phyloP scores from a whole-genome alignment of 2,329 filamentous ascomycete species.

The Trichothecium sympodiale region DNA sequence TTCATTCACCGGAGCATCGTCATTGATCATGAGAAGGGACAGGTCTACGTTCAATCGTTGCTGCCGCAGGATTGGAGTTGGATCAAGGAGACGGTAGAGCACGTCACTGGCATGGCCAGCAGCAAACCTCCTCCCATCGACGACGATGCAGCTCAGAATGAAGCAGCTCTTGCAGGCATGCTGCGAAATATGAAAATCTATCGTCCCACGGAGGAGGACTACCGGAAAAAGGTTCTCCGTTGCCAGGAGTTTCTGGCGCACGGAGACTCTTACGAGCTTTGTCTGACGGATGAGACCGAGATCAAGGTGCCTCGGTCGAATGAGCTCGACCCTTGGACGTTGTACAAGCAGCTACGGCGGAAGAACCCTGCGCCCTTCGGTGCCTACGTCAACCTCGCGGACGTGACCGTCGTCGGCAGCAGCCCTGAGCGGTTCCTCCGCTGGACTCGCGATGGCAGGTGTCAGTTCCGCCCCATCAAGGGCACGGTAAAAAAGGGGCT shows the following conservation, averaged over 20 bases:
- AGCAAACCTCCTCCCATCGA: not conserved
- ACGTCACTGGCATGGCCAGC: not conserved
- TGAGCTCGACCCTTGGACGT: conserved; percentile 4
- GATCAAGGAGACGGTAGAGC: conserved; percentile 1
- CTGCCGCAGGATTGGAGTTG: conserved; percentile 3
- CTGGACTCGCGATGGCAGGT: conserved; percentile 31
- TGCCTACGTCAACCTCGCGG: conserved; percentile 47
- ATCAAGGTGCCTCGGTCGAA: conserved; percentile 32
- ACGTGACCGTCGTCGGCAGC: conserved; percentile 39
- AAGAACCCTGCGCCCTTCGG: conserved; percentile 29
- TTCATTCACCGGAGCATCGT: conserved; percentile 7
- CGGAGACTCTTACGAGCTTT: conserved; percentile 10
- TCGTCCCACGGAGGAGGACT: conserved; percentile 2
- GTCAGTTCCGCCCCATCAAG: conserved; percentile 63
- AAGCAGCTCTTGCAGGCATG: not conserved
- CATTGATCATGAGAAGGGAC: conserved; percentile 5
- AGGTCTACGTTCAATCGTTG: conserved; percentile 6
- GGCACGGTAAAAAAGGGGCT: conserved; percentile 52
- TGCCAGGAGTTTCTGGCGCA: conserved; percentile 6
- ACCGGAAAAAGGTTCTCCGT: conserved; percentile 7
- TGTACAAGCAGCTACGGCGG: conserved; percentile 8
- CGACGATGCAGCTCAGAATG: not conserved
- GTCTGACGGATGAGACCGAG: conserved; percentile 16
- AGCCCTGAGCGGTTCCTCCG: conserved; percentile 54
- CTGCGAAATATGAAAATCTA: conserved; percentile 1